Conservation (phyloP, 2,329 filamentous ascomycete species). For the Aspergillus sp. region DNA sequence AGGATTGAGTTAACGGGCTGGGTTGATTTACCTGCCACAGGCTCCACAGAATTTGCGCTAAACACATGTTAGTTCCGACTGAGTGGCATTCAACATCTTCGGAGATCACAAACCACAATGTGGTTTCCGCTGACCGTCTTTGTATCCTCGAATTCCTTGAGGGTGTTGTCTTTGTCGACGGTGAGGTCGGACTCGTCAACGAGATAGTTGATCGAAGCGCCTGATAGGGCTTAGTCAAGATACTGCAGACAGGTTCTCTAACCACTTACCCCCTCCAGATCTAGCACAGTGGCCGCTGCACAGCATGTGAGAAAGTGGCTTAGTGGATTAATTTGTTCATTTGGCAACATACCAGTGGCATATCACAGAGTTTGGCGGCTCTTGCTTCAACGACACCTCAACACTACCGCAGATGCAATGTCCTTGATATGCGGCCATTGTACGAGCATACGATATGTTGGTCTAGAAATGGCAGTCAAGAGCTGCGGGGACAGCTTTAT, state of each 20-base stretch:
- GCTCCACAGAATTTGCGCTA: background rate
- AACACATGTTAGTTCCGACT: too few relatives aligned
- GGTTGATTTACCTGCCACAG: background rate
- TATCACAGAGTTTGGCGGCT: background rate
- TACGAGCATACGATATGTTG: background rate
- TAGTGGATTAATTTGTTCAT: background rate
- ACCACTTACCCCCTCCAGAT: background rate
- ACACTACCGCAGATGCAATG: constrained; percentile 9
- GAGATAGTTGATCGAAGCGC: background rate
- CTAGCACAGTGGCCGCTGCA: background rate
- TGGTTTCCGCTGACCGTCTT: background rate
- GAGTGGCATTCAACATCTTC: too few relatives aligned
- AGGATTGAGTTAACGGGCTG: background rate
- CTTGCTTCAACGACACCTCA: background rate
- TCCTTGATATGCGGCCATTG: background rate
- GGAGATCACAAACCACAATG: background rate
- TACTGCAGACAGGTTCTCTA: background rate
- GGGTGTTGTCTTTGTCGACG: background rate
- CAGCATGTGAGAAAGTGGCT: background rate
- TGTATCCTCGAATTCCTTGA: background rate
- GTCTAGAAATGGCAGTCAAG: too few relatives aligned
- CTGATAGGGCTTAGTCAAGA: background rate
- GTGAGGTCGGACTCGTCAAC: background rate
- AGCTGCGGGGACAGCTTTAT: too few relatives aligned
- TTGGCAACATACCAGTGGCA: constrained; percentile 8